A percentile compares a stretch with the other conserved stretches of the same genome.
Conservation (phyloP, 257 asterid genomes). For the Solanum okadae region DNA sequence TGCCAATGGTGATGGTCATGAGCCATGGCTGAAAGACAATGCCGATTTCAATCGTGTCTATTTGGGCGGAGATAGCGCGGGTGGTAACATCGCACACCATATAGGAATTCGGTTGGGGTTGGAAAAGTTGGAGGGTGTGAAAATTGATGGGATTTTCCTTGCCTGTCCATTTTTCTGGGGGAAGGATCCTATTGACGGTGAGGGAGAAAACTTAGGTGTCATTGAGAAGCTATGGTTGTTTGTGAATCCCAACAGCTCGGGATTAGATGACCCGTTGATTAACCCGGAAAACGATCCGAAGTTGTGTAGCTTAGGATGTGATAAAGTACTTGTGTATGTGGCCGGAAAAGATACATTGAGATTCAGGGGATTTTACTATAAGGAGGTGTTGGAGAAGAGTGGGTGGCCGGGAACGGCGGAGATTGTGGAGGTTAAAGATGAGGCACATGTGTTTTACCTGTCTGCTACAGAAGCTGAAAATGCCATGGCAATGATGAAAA, state of each 20-base stretch:
- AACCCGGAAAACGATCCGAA: constrained; percentile 37
- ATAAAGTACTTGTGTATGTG: constrained; percentile 30
- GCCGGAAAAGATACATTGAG: constrained; percentile 33
- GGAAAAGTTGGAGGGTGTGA: constrained; percentile 11
- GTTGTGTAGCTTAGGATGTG: constrained; percentile 24
- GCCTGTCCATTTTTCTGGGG: constrained; percentile 58
- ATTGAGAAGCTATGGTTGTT: constrained; percentile 28
- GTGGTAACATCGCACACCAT: constrained; percentile 42
- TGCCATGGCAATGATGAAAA: constrained; percentile 26
- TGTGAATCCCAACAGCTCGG: constrained; percentile 33
- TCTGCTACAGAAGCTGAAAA: constrained; percentile 10
- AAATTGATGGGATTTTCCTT: constrained; percentile 31
- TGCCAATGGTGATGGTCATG: constrained; percentile 8
- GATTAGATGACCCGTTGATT: constrained; percentile 43
- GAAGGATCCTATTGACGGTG: constrained; percentile 36
- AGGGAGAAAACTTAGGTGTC: not conserved
- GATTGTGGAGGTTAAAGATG: constrained; percentile 38
- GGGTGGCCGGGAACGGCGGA: constrained; percentile 47
- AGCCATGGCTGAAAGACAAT: constrained; percentile 32
- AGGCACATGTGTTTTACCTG: constrained; percentile 40
- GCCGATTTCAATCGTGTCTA: constrained; percentile 38
- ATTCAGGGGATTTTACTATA: constrained; percentile 33
- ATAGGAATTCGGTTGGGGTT: constrained; percentile 30
- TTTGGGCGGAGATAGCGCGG: constrained; percentile 64
- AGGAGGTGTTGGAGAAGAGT: constrained; percentile 22